A percentile compares a stretch with the other conserved stretches of the same genome.
Evolutionary conservation across 176 grass and related monocot genomes (phyloP).

Genomic region (Eragrostis nindensis): DNA sequence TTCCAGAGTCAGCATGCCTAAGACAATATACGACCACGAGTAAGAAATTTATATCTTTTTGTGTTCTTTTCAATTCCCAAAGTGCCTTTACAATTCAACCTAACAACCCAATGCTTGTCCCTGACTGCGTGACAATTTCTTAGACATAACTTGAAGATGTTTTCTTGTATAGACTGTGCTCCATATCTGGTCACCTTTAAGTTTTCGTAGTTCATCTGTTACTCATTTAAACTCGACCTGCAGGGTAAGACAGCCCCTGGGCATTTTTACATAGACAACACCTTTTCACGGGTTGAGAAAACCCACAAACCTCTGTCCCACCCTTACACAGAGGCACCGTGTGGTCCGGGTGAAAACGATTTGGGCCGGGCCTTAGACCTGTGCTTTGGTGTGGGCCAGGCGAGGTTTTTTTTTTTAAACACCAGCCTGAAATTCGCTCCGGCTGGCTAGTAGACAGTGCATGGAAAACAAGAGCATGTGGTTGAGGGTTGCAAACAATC

Average conservation of each 20-base stretch:
- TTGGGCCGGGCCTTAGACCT: too few species aligned
- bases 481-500: neutral
- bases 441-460: too few species aligned
- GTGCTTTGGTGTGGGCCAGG: too few species aligned
- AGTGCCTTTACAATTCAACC: neutral
- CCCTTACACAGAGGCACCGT: too few species aligned
- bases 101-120: neutral
- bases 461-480: neutral
- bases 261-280: too few species aligned
- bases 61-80: neutral
- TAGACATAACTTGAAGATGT: neutral
- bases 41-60: constrained; percentile 43
- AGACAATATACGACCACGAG: constrained; percentile 90
- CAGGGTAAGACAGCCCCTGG: too few species aligned
- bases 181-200: neutral
- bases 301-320: too few species aligned
- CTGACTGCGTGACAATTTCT: neutral
- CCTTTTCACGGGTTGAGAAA: too few species aligned
- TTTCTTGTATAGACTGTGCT: neutral
- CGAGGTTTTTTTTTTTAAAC: too few species aligned
- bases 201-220: neutral
- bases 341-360: too few species aligned
- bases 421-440: too few species aligned
- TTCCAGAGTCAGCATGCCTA: constrained; percentile 60
- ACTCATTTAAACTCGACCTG: constrained; percentile 16